A percentile compares a stretch with the other conserved stretches of the same genome.
Evolutionary conservation across 306 rosid genomes (phyloP).

Genomic region (Pyrus communis): DNA sequence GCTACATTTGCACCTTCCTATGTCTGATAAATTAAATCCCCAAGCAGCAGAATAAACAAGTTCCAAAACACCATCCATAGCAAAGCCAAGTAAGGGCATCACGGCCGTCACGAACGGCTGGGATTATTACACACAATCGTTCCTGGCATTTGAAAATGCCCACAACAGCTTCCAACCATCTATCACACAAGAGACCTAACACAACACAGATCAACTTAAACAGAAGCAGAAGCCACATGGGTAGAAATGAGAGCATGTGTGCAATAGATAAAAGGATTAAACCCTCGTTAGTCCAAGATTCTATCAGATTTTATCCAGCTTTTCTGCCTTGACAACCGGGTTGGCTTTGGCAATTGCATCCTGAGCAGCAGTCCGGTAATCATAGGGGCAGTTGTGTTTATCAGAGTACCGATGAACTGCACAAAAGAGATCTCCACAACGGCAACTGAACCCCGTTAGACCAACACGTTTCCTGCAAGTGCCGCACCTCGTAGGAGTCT

Average conservation of each 20-base stretch:
- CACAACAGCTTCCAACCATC: conserved; percentile 11
- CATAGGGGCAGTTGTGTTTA: conserved; percentile 29
- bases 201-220: neutral
- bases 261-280: neutral
- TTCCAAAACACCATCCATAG: neutral
- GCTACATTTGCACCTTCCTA: neutral
- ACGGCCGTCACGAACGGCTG: neutral
- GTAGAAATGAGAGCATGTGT: conserved; percentile 7
- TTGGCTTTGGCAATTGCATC: conserved; percentile 39
- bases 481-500: conserved; percentile 27
- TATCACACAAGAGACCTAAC: conserved; percentile 2
- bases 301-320: conserved; percentile 32
- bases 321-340: conserved; percentile 37
- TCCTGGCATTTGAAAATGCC: conserved; percentile 1
- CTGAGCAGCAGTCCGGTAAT: conserved; percentile 24
- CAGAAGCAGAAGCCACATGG: conserved; percentile 5
- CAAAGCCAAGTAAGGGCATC: neutral
- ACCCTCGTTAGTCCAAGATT: neutral
- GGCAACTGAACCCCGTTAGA: conserved; percentile 34
- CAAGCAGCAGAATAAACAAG: neutral
- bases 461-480: conserved; percentile 39
- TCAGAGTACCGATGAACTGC: conserved; percentile 36
- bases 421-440: conserved; percentile 36
- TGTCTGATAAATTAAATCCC: neutral
- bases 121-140: conserved; percentile 5